Evolutionary conservation across 2,329 filamentous ascomycete genomes (phyloP).

Genomic region (Trichoderma afroharzianum): DNA sequence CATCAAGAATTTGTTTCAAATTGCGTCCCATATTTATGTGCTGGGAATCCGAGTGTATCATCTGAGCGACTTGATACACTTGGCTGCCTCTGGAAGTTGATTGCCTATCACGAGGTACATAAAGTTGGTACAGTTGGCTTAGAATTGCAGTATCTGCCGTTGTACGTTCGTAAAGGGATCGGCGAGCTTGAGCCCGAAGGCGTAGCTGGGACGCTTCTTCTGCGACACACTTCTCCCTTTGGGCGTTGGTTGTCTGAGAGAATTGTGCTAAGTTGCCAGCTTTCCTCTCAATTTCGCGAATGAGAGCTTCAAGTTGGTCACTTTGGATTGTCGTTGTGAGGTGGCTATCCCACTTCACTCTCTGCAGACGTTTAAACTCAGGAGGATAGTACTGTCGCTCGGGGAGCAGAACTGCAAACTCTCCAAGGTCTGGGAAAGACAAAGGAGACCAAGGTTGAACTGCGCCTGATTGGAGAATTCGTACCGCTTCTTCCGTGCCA

Average conservation of each 20-base stretch:
- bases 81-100: neutral
- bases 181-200: neutral
- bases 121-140: neutral
- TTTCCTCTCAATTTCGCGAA: neutral
- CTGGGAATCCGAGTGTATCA: neutral
- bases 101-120: neutral
- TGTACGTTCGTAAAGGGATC: neutral
- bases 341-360: conserved; percentile 30
- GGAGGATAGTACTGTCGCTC: conserved; percentile 37
- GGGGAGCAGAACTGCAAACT: conserved; percentile 24
- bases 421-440: conserved; percentile 3
- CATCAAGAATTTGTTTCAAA: neutral
- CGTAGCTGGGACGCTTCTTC: neutral
- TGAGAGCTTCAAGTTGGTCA: conserved; percentile 25
- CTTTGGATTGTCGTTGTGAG: conserved; percentile 37
- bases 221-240: neutral
- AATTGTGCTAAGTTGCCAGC: neutral
- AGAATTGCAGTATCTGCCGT: neutral
- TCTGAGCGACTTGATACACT: neutral
- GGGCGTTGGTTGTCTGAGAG: neutral
- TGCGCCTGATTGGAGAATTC: conserved; percentile 45
- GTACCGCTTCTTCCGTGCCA: conserved; percentile 57
- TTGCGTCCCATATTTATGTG: neutral
- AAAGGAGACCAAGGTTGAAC: conserved; percentile 49
- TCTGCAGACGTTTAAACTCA: conserved; percentile 33